These are phyloP conservation scores for Filobasidium uniguttulatum DNA, from an alignment of 1,284 basidiomycete species.

Conservation along the genomic window DNA sequence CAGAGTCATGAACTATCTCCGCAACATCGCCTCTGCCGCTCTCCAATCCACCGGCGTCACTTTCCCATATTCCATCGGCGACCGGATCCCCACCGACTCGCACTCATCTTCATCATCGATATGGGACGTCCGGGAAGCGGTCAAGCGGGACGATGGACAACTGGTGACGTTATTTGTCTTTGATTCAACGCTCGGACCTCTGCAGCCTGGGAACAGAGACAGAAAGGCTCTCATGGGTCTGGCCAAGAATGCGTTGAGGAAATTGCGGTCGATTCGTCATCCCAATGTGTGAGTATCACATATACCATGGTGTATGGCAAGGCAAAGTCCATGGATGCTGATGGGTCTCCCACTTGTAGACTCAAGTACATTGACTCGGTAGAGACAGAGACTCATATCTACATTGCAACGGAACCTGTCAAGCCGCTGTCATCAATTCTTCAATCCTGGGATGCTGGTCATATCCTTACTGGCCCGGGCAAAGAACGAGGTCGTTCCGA, in stretches of 20 bases:
- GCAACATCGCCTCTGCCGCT: slow-evolving; percentile 46
- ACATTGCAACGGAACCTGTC: slow-evolving; percentile 90
- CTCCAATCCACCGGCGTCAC: slow-evolving; percentile 81
- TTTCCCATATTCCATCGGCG: slow-evolving; percentile 73
- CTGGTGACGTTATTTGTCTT: slow-evolving; percentile 81
- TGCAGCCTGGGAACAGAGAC: slow-evolving; percentile 35
- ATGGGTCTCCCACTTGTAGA: slow-evolving; percentile 16
- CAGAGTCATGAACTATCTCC: slow-evolving; percentile 36
- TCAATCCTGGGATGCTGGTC: slow-evolving; percentile 43
- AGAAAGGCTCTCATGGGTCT: slow-evolving; percentile 55
- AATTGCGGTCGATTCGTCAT: slow-evolving; percentile 80
- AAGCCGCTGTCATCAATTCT: slow-evolving; percentile 58
- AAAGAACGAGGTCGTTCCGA: slow-evolving; percentile 48
- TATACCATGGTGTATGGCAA: neutral
- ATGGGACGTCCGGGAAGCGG: slow-evolving; percentile 76
- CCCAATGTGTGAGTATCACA: slow-evolving; percentile 54
- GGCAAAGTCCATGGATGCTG: neutral
- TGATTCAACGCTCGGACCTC: slow-evolving; percentile 44
- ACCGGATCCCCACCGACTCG: slow-evolving; percentile 53
- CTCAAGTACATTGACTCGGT: slow-evolving; percentile 88
- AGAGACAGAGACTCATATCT: slow-evolving; percentile 72
- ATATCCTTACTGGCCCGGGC: slow-evolving; percentile 36
- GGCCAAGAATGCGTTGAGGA: slow-evolving; percentile 80
- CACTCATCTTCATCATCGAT: slow-evolving; percentile 50
- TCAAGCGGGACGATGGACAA: slow-evolving; percentile 80